Evolutionary conservation across 306 rosid genomes (phyloP), one percentile per base, ranked within the genome.

Genomic region (Quillaja saponaria): DNA sequence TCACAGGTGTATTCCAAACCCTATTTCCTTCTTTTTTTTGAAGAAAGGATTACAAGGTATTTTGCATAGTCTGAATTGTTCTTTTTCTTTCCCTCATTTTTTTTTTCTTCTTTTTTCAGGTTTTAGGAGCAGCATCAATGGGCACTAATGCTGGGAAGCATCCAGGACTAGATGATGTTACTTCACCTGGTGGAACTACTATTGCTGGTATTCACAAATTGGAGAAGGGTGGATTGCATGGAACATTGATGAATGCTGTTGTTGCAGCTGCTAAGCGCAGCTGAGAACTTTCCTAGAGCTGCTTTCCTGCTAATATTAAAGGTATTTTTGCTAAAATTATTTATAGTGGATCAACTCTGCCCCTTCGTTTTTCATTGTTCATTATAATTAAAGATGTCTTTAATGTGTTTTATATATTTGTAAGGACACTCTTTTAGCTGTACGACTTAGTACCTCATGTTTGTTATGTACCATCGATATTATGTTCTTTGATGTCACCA

Each of bases 181-280:
- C 94, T 41, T 92, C 99, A 42, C 89, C 95, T 1, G 95, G 91
- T 8, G 96, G 95, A 75, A 92, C 94, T 19, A 92, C 99, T 17
- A 89, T 92, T 62, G 47, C 94, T 6, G 95, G 99, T 13, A 46
- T 89, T 75, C 96, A 92, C 55, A 95, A 86, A 68, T 73, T 92
- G 74, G 96, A 92, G 72, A 89, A 79, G 55, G 99, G 87, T 11
- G 95, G 97, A 19, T 84, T 94, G 62, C 99, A 96, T n/a, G 97
- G 97, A 63, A 71, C 57, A 52, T 80, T 89, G 31, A 92, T 89
- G 95, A 39, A 39, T 39, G 44, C 44, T 39, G 44, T 39, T 39
- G 44, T 39, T 39, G 44, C 44, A 2, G 44, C 44, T 8, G 3
- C 44, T 39, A 39, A 39, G 13, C 44, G 44, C 6, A 39, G 44